Evolutionary conservation across 1,284 basidiomycete species (phyloP).

Genomic region (Ceratobasidium sp.): DNA sequence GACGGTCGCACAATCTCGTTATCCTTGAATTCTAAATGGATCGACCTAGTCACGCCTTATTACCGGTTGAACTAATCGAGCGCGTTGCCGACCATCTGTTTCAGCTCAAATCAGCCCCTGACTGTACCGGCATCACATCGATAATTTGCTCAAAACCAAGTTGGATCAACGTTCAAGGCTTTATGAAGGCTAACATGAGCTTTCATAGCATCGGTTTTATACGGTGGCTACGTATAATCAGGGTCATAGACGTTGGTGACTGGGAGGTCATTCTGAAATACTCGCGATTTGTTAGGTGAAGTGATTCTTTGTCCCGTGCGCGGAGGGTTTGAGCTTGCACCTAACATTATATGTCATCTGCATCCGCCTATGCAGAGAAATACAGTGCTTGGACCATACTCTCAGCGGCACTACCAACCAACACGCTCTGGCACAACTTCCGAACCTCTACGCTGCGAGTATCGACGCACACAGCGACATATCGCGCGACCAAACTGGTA

Average conservation of each 20-base stretch:
- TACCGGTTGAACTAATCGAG: slow-evolving; percentile 13
- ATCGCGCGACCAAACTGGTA: background rate
- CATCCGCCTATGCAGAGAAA: background rate
- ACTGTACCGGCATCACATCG: background rate
- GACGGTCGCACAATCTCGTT: too few relatives aligned
- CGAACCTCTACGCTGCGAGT: background rate
- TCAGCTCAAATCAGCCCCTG: background rate
- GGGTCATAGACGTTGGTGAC: background rate
- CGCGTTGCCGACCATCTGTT: slow-evolving; percentile 1
- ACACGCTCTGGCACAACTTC: background rate
- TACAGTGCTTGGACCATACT: background rate
- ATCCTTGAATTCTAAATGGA: too few relatives aligned
- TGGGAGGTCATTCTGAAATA: background rate
- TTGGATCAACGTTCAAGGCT: background rate
- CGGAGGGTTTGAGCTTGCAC: too few relatives aligned
- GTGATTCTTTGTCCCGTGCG: too few relatives aligned
- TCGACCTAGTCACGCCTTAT: too few relatives aligned
- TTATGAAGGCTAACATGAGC: background rate
- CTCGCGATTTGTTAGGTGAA: background rate
- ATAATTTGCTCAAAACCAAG: background rate
- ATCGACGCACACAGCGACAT: slow-evolving; percentile 20
- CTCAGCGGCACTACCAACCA: background rate
- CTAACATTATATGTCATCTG: background rate
- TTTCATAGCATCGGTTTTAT: slow-evolving; percentile 7
- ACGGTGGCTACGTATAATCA: background rate